Conservation (phyloP, 352 stramenopile genomes). For the Phytophthora cactorum region DNA sequence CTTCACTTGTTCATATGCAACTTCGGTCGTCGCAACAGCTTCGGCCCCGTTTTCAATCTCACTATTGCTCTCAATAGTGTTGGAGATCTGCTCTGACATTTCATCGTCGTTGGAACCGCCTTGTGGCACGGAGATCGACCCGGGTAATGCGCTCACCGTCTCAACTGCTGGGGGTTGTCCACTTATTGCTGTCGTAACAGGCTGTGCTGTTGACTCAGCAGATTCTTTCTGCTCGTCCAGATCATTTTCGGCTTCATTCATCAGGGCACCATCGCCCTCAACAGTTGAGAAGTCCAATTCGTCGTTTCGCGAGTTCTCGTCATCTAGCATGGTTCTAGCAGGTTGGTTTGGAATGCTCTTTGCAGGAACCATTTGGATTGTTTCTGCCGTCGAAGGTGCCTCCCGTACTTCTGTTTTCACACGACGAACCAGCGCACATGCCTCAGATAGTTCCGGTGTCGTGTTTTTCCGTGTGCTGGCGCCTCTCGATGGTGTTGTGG, state of each 20-base stretch:
- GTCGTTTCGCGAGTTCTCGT: constrained; percentile 3
- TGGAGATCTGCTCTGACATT: background rate
- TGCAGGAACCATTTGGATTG: background rate
- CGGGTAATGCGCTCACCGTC: background rate
- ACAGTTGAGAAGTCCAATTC: constrained; percentile 19
- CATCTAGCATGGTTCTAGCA: background rate
- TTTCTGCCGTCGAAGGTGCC: background rate
- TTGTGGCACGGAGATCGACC: background rate
- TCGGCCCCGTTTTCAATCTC: background rate
- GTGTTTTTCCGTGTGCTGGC: background rate
- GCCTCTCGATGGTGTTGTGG: background rate
- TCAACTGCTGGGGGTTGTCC: background rate
- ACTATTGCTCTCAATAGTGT: background rate
- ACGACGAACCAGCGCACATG: constrained; percentile 23
- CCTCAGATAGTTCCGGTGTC: constrained; percentile 19
- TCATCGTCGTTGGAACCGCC: background rate
- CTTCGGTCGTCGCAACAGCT: background rate
- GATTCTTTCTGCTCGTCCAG: constrained; percentile 4
- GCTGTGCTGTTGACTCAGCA: background rate
- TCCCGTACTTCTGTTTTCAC: constrained; percentile 18
- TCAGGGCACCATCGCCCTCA: constrained; percentile 9
- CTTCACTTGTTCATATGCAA: background rate
- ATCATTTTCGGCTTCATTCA: constrained; percentile 4
- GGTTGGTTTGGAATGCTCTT: background rate
- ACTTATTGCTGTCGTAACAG: background rate